Conservation (phyloP, 2,329 filamentous ascomycete species). For the Ophiostoma sp. region DNA sequence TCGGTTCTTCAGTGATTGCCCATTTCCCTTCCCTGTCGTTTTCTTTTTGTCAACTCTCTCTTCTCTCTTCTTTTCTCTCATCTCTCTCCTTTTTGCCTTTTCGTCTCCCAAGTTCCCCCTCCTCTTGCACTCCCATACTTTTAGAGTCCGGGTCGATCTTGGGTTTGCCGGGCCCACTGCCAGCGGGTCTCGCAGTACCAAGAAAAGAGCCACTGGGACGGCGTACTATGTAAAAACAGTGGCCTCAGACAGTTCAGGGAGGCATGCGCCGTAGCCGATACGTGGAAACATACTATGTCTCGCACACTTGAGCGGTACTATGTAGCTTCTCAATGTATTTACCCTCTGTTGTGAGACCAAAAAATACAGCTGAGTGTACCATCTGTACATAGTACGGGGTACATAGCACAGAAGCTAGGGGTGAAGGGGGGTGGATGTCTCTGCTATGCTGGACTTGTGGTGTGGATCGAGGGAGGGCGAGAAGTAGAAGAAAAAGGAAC, state of each 20-base stretch:
- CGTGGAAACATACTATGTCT: not conserved
- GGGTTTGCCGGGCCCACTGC: slow-evolving; percentile 24
- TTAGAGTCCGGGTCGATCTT: slow-evolving; percentile 25
- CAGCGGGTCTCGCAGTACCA: not conserved
- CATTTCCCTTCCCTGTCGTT: not conserved
- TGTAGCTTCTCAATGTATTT: not conserved
- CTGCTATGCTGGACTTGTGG: slow-evolving; percentile 10
- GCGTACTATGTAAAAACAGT: not conserved
- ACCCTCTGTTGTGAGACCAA: not conserved
- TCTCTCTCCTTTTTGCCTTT: not conserved
- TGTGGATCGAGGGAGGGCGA: slow-evolving; percentile 9
- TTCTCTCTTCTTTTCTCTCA: not conserved
- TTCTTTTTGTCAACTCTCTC: not conserved
- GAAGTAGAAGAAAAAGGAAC: slow-evolving; percentile 11
- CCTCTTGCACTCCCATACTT: slow-evolving; percentile 15
- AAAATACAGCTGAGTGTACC: not conserved
- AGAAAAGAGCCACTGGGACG: slow-evolving; percentile 7
- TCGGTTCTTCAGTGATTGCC: not conserved
- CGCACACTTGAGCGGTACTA: not conserved
- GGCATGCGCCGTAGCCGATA: not conserved
- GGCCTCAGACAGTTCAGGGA: not conserved
- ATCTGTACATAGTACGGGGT: not conserved
- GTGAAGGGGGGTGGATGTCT: slow-evolving; percentile 17
- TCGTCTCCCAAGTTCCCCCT: not conserved
- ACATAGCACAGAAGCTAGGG: slow-evolving; percentile 17